These are phyloP conservation scores for Aspergillus nomiae DNA, from an alignment of 2,329 filamentous ascomycete genomes.

Conservation along the genomic window DNA sequence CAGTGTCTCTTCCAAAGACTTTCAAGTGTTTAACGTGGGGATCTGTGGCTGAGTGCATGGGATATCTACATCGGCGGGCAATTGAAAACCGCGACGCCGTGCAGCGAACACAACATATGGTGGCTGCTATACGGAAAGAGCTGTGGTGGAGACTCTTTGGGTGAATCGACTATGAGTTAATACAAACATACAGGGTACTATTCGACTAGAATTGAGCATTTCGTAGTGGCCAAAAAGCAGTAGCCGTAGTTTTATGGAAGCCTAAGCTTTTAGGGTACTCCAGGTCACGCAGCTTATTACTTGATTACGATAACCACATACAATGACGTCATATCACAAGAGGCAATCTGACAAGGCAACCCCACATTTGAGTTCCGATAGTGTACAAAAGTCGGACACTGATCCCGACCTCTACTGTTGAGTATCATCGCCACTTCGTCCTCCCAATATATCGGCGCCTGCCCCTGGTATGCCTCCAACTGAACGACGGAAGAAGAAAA, in stretches of 20 bases:
- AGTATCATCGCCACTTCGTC: not conserved
- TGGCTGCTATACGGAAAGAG: not conserved
- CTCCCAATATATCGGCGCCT: not conserved
- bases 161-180: not conserved
- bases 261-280: not conserved
- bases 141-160: not conserved
- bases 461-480: not conserved
- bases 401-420: not conserved
- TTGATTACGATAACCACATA: not conserved
- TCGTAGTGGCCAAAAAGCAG: not conserved
- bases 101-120: slow-evolving; percentile 33
- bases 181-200: not conserved
- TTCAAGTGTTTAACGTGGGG: slow-evolving; percentile 60
- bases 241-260: not conserved
- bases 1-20: slow-evolving; percentile 39
- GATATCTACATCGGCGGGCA: slow-evolving; percentile 60
- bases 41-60: slow-evolving; percentile 55
- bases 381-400: not conserved
- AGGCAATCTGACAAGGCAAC: not conserved
- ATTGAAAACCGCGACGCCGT: slow-evolving; percentile 74
- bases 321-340: not conserved
- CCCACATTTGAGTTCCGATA: not conserved
- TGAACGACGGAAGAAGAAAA: not conserved
- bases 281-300: not conserved
- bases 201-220: not conserved